Conservation (phyloP, 1,284 basidiomycete species). For the Fomitopsis schrenkii region DNA sequence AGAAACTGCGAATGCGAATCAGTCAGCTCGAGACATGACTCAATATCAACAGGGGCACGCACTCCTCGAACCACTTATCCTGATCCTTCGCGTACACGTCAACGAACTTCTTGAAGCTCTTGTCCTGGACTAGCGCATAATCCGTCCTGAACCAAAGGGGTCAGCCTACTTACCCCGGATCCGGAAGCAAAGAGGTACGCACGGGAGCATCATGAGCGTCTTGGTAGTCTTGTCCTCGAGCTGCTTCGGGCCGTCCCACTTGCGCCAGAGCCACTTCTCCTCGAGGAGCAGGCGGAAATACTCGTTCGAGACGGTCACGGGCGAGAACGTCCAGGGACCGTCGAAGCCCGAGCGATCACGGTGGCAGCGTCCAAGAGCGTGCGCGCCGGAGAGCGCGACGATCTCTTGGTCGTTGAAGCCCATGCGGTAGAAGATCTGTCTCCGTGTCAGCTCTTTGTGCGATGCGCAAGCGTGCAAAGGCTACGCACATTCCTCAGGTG, state of each 20-base stretch:
- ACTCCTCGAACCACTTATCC: slow-evolving; percentile 90
- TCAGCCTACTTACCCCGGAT: background rate
- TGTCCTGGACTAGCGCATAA: slow-evolving; percentile 81
- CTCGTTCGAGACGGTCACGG: slow-evolving; percentile 86
- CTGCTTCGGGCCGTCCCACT: slow-evolving; percentile 93
- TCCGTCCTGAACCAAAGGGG: slow-evolving; percentile 54
- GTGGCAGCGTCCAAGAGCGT: slow-evolving; percentile 96
- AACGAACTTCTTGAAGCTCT: slow-evolving; percentile 83
- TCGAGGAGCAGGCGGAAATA: slow-evolving; percentile 87
- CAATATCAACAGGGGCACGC: slow-evolving; percentile 26
- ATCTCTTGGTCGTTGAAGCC: slow-evolving; percentile 98
- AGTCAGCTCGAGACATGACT: slow-evolving; percentile 5
- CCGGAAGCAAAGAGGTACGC: slow-evolving; percentile 27
- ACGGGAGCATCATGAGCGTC: slow-evolving; percentile 95
- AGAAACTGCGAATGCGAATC: slow-evolving; percentile 57
- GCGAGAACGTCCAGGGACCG: slow-evolving; percentile 90
- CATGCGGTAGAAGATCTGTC: slow-evolving; percentile 89
- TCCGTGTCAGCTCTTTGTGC: slow-evolving; percentile 1
- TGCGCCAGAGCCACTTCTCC: slow-evolving; percentile 87
- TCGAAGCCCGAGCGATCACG: slow-evolving; percentile 80
- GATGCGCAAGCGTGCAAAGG: background rate
- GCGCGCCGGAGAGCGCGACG: slow-evolving; percentile 91
- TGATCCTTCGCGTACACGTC: slow-evolving; percentile 83
- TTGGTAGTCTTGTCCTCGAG: slow-evolving; percentile 89
- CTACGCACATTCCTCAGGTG: slow-evolving; percentile 74